Evolutionary conservation across 2,329 filamentous ascomycete genomes (phyloP).

Genomic region (Leptodontidium sp.): DNA sequence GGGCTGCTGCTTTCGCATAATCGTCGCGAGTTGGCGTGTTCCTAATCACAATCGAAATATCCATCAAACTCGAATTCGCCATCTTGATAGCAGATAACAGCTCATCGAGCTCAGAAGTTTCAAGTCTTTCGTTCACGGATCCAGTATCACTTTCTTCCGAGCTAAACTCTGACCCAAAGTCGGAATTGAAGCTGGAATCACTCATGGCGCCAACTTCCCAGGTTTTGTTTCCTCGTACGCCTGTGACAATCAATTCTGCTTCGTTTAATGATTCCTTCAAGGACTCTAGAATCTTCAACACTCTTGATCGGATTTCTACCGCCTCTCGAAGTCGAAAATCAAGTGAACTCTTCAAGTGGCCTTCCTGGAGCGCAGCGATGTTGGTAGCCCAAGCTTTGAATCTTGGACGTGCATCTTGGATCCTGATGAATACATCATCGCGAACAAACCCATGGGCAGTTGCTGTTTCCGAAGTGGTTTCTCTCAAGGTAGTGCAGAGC

Average conservation of each 20-base stretch:
- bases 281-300: conserved; percentile 36
- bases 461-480: conserved; percentile 11
- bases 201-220: conserved; percentile 32
- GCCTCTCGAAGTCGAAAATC: conserved; percentile 40
- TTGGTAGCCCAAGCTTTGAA: conserved; percentile 41
- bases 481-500: conserved; percentile 11
- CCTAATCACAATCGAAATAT: conserved; percentile 40
- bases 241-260: conserved; percentile 37
- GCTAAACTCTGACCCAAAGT: background rate
- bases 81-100: conserved; percentile 35
- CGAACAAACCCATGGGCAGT: conserved; percentile 27
- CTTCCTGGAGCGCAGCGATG: conserved; percentile 39
- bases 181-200: conserved; percentile 30
- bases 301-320: conserved; percentile 31
- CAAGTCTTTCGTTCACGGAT: background rate
- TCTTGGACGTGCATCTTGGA: conserved; percentile 29
- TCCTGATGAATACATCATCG: conserved; percentile 17
- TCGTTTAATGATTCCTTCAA: conserved; percentile 33
- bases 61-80: conserved; percentile 37
- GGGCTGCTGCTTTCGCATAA: conserved; percentile 41
- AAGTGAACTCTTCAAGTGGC: conserved; percentile 32
- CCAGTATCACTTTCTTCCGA: conserved; percentile 25
- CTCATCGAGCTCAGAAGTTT: conserved; percentile 40
- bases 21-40: conserved; percentile 39
- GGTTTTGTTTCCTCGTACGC: conserved; percentile 31